Evolutionary conservation across 805 yeast species (phyloP).

Genomic region (Maudiozyma turicensis): DNA sequence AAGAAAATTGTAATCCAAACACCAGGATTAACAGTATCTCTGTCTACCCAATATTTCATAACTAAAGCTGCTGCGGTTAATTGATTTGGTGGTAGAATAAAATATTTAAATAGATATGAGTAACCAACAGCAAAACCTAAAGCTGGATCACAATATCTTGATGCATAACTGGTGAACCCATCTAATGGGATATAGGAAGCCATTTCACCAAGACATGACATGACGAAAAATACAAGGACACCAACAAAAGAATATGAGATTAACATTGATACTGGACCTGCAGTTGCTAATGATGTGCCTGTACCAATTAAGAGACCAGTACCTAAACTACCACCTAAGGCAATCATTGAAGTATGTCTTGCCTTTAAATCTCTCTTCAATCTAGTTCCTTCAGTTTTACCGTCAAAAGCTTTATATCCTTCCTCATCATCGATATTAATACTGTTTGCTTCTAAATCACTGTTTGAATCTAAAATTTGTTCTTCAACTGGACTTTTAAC

Average conservation of each 20-base stretch:
- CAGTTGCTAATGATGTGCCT: conserved; percentile 55
- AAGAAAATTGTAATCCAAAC: conserved; percentile 38
- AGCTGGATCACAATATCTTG: conserved; percentile 39
- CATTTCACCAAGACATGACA: conserved; percentile 60
- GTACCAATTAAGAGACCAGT: conserved; percentile 75
- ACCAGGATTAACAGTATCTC: conserved; percentile 34
- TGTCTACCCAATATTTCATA: conserved; percentile 37
- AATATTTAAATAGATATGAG: conserved; percentile 36
- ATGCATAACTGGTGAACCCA: conserved; percentile 56
- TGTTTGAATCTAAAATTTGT: conserved; percentile 1
- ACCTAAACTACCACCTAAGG: conserved; percentile 78
- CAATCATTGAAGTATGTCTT: conserved; percentile 61
- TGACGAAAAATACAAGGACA: conserved; percentile 56
- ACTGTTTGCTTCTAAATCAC: conserved; percentile 4
- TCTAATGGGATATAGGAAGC: conserved; percentile 60
- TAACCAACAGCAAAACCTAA: conserved; percentile 41
- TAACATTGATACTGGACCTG: conserved; percentile 51
- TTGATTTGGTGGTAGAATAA: conserved; percentile 39
- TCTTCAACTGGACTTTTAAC: conserved; percentile 1
- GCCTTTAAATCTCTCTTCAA: conserved; percentile 32
- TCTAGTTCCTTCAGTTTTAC: conserved; percentile 10
- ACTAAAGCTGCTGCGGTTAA: conserved; percentile 40
- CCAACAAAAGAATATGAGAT: conserved; percentile 65
- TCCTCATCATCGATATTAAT: neutral
- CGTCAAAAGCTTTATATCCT: conserved; percentile 6